Base-by-base conservation (phyloP, 1,284 basidiomycete genomes). In the Melampsora americana region DNA sequence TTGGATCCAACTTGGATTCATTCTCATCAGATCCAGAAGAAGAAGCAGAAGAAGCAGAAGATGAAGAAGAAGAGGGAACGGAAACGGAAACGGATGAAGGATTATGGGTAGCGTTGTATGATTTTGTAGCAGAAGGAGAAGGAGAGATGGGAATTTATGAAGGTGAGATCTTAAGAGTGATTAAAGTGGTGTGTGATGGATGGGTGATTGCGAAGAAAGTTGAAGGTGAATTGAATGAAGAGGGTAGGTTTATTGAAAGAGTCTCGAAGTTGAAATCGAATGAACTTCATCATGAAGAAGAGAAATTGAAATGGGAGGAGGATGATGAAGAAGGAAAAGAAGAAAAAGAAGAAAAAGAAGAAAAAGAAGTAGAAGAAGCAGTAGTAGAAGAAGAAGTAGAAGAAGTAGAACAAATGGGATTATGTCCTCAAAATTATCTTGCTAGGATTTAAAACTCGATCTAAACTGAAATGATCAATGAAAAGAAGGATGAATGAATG, bases 111-210 rank as follows among this genome's bases (percentile, higher is more conserved):
- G 66, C 72, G 0, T 14, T 75, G 12, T 75, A 75, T 23, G 72
- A 75, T 23, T 75, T 75, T 20, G 18, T 23, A 42, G 64, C 72
- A 12, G 72, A 75, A 32, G 65, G 53, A 3, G 64, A 62, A 30
- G 59, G 50, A 26, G 72, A 75, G 35, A 75, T 75, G 66, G 59
- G 67, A 16, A 53, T 75, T 7, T 14, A 28, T 18, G 66, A 66
- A 30, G 72, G 72, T 18, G 72, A 75, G 28, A 67, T 75, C 11
- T 65, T 75, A 7, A 42, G 26, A 7, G 56, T 75, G 3, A n/a
- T 68, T 6, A 66, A 75, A 32, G 66, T 75, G 16, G 66, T 75
- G 26, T 75, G 72, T 44, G 72, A 75, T 44, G 72, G 72, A 35
- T 75, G 72, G 72, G 72, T 75, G 9, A 60, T 75, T 18, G 72